Evolutionary conservation across 2,329 filamentous ascomycete genomes (phyloP).

Genomic region (Domatiomyces globalis): DNA sequence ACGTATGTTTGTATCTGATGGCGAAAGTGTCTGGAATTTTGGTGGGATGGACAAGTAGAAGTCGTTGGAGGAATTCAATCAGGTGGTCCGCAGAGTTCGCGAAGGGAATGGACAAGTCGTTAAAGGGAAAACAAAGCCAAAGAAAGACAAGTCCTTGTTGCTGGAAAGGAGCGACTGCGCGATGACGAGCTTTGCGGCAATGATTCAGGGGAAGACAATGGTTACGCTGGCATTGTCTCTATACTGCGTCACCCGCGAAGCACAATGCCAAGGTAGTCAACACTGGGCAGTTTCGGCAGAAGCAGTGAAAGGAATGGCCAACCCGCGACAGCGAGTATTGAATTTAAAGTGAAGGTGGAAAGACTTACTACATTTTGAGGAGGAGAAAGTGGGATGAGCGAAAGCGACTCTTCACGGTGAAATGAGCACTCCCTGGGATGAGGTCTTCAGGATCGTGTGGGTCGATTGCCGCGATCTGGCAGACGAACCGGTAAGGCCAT

Average conservation of each 20-base stretch:
- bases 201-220: slow-evolving; percentile 9
- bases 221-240: slow-evolving; percentile 12
- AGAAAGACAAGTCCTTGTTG: neutral
- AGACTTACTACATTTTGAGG: neutral
- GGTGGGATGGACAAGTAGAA: neutral
- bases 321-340: neutral
- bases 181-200: slow-evolving; percentile 12
- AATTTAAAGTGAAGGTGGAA: neutral
- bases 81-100: neutral
- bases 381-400: too few relatives aligned
- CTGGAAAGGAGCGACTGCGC: slow-evolving; percentile 12
- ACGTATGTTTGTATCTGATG: neutral
- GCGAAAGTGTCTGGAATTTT: neutral
- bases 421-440: neutral
- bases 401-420: too few relatives aligned
- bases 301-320: neutral
- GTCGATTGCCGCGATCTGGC: too few relatives aligned
- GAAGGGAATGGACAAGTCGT: neutral
- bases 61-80: neutral
- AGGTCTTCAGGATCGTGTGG: neutral
- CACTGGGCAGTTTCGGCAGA: neutral
- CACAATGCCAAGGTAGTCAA: neutral
- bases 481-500: neutral
- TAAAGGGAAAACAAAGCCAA: neutral
- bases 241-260: neutral